These are phyloP conservation scores for Dactylellina sp. DNA, from an alignment of 2,329 filamentous ascomycete species.

Conservation along the genomic window DNA sequence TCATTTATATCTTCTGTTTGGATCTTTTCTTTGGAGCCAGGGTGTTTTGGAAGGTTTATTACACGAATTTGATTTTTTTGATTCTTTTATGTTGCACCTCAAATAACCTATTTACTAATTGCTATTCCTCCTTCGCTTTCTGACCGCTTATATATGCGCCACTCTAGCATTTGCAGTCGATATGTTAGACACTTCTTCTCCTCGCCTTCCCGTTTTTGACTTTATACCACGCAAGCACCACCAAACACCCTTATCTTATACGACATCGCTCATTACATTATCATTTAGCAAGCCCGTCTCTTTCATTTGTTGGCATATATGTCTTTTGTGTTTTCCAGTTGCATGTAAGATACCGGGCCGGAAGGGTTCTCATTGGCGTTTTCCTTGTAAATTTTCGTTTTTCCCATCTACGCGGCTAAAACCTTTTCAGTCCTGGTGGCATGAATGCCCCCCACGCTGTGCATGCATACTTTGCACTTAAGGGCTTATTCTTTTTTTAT, in stretches of 20 bases:
- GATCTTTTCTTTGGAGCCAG: constrained; percentile 43
- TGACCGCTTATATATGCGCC: background rate
- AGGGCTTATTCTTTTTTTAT: no score
- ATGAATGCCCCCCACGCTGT: background rate
- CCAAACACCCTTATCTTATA: background rate
- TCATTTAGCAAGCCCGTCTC: background rate
- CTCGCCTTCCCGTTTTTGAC: background rate
- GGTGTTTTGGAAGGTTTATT: constrained; percentile 46
- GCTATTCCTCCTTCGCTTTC: background rate
- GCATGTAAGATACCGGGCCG: constrained; percentile 26
- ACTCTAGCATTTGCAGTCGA: background rate
- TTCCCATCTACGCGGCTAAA: background rate
- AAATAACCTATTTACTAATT: constrained; percentile 19
- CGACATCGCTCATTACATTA: background rate
- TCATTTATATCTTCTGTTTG: constrained; percentile 6
- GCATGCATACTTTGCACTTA: no score
- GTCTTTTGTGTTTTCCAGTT: background rate
- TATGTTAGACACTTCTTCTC: background rate
- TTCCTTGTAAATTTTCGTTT: constrained; percentile 4
- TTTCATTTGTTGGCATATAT: background rate
- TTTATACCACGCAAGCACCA: background rate
- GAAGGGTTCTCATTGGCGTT: constrained; percentile 17
- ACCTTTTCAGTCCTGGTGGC: background rate
- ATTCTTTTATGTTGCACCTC: background rate
- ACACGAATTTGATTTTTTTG: constrained; percentile 14